Conservation (phyloP, 768 basidiomycete genomes). For the Suillus subalutaceus region DNA sequence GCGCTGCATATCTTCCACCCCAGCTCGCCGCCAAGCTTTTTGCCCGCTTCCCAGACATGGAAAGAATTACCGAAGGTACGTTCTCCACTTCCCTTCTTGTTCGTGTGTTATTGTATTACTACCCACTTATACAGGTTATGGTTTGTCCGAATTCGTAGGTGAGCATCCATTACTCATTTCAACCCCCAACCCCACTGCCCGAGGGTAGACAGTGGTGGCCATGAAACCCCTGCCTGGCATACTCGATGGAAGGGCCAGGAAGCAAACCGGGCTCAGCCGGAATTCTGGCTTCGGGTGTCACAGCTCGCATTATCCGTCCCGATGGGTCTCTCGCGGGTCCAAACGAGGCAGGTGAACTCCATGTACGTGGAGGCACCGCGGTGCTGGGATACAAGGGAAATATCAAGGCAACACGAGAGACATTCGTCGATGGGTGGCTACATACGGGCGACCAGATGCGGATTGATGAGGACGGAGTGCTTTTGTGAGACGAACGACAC, state of each 20-base stretch:
- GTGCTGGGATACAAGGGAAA: constrained; percentile 69
- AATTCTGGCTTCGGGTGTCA: constrained; percentile 57
- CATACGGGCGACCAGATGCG: constrained; percentile 66
- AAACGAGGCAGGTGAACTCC: constrained; percentile 66
- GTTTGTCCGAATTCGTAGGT: constrained; percentile 62
- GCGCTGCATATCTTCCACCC: constrained; percentile 64
- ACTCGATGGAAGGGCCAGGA: constrained; percentile 40
- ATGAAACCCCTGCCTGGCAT: constrained; percentile 42
- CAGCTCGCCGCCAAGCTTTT: constrained; percentile 43
- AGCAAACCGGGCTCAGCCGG: constrained; percentile 47
- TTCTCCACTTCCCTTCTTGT: neutral
- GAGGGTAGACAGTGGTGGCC: constrained; percentile 16
- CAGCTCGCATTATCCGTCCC: constrained; percentile 54
- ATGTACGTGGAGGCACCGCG: constrained; percentile 51
- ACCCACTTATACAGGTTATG: constrained; percentile 48
- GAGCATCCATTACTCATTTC: neutral
- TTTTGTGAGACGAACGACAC: constrained; percentile 47
- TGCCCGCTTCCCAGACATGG: constrained; percentile 32
- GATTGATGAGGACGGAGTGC: constrained; percentile 54
- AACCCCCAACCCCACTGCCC: neutral
- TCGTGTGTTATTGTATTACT: neutral
- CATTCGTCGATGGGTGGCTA: constrained; percentile 70
- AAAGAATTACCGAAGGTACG: constrained; percentile 45
- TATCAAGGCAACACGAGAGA: constrained; percentile 58
- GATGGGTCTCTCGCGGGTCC: constrained; percentile 53